phyloP scores from a whole-genome alignment of 1,284 basidiomycete genomes.

The Somion occarium region DNA sequence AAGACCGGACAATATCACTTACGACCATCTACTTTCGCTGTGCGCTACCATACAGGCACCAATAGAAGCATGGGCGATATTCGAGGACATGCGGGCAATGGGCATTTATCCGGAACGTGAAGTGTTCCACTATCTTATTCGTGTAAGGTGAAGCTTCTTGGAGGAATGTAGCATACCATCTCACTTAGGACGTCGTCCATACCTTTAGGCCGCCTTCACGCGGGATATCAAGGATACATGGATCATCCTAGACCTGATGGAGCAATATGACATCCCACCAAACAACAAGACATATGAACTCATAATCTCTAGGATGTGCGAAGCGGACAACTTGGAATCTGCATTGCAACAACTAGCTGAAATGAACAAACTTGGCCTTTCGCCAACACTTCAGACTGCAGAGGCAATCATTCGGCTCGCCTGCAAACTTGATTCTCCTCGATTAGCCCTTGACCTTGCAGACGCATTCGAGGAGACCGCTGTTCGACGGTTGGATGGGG shows the following conservation, averaged over 20 bases:
- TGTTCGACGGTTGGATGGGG: conserved; percentile 45
- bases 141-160: conserved; percentile 35
- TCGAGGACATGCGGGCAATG: conserved; percentile 65
- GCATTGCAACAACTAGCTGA: conserved; percentile 51
- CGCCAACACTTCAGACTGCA: conserved; percentile 44
- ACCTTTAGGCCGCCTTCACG: conserved; percentile 18
- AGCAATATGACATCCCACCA: conserved; percentile 39
- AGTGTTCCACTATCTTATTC: conserved; percentile 62
- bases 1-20: conserved; percentile 47
- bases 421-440: conserved; percentile 44
- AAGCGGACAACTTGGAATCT: conserved; percentile 54
- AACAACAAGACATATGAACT: conserved; percentile 48
- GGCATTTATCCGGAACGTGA: conserved; percentile 52
- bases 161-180: not conserved
- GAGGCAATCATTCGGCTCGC: conserved; percentile 47
- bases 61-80: conserved; percentile 60
- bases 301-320: conserved; percentile 45
- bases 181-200: not conserved
- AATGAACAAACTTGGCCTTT: conserved; percentile 41
- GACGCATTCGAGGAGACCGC: conserved; percentile 51
- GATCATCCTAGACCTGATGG: conserved; percentile 41
- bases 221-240: conserved; percentile 22
- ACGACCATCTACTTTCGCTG: conserved; percentile 49
- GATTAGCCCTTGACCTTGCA: conserved; percentile 67
- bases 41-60: conserved; percentile 37